phyloP scores from a whole-genome alignment of 2,329 filamentous ascomycete genomes.

The Rhynchosporium secalis region DNA sequence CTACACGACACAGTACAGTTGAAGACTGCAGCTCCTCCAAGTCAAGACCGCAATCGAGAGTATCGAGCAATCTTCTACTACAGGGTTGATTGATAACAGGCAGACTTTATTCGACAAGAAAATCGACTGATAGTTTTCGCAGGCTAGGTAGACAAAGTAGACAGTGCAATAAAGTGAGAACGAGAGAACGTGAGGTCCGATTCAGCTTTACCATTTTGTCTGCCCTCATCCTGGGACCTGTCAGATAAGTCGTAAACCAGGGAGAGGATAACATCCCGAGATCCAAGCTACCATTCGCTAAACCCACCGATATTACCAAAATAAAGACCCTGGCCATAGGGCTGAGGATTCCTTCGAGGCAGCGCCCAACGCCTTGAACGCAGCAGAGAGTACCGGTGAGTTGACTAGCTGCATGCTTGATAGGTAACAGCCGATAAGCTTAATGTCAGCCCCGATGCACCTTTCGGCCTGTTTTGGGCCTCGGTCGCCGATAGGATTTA shows the following conservation, averaged over 20 bases:
- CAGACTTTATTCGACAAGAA: constrained; percentile 8
- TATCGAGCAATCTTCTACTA: neutral
- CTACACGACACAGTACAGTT: constrained; percentile 2
- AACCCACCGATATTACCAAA: neutral
- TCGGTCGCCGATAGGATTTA: neutral
- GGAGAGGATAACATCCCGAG: neutral
- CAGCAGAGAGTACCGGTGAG: neutral
- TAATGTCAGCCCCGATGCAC: constrained; percentile 10
- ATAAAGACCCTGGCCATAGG: constrained; percentile 2
- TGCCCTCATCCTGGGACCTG: neutral
- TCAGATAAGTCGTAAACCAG: neutral
- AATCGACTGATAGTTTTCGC: neutral
- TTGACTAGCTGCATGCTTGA: neutral
- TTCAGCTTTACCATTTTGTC: constrained; percentile 7
- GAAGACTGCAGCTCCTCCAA: neutral
- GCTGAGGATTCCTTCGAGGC: constrained; percentile 2
- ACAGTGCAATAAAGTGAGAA: no score
- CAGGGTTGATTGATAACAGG: constrained; percentile 9
- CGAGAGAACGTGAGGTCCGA: neutral
- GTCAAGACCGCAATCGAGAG: neutral
- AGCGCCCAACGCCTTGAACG: neutral
- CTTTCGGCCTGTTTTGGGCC: neutral
- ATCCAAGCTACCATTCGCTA: constrained; percentile 1
- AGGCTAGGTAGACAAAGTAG: neutral
- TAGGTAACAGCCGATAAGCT: constrained; percentile 1